These are phyloP conservation scores for Ophiostoma tasmaniense DNA, from an alignment of 2,329 filamentous ascomycete genomes.

Conservation along the genomic window DNA sequence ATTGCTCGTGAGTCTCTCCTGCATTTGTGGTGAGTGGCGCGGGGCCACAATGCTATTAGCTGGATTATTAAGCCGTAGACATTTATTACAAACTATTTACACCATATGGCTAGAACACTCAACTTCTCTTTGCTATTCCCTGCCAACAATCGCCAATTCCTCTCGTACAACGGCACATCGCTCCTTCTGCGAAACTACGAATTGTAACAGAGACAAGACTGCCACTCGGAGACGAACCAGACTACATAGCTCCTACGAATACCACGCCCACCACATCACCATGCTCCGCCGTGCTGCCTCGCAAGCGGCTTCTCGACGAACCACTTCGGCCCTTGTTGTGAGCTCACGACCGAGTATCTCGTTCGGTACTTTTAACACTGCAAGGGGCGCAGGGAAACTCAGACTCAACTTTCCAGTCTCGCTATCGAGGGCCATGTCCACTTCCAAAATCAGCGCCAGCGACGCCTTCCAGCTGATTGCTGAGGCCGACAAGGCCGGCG, in stretches of 20 bases:
- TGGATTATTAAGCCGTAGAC: background rate
- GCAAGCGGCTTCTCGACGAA: conserved; percentile 16
- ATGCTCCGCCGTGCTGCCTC: conserved; percentile 18
- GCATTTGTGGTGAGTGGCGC: background rate
- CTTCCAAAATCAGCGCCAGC: conserved; percentile 45
- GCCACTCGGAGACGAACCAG: background rate
- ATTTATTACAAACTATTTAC: background rate
- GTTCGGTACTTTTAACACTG: background rate
- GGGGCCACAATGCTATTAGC: background rate
- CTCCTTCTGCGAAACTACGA: background rate
- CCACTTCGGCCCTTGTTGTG: conserved; percentile 8
- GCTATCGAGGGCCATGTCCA: conserved; percentile 13
- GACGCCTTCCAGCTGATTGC: conserved; percentile 82
- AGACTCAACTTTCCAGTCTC: background rate
- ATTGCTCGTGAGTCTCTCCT: background rate
- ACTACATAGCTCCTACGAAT: background rate
- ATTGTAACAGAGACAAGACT: background rate
- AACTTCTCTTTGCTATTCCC: background rate
- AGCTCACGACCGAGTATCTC: background rate
- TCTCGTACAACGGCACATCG: background rate
- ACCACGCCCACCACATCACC: background rate
- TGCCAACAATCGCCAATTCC: background rate
- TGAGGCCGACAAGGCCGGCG: conserved; percentile 66
- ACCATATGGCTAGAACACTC: background rate
- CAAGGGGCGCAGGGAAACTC: background rate